phyloP scores from a whole-genome alignment of 208 protist species.

The Zelonia costaricensis region DNA sequence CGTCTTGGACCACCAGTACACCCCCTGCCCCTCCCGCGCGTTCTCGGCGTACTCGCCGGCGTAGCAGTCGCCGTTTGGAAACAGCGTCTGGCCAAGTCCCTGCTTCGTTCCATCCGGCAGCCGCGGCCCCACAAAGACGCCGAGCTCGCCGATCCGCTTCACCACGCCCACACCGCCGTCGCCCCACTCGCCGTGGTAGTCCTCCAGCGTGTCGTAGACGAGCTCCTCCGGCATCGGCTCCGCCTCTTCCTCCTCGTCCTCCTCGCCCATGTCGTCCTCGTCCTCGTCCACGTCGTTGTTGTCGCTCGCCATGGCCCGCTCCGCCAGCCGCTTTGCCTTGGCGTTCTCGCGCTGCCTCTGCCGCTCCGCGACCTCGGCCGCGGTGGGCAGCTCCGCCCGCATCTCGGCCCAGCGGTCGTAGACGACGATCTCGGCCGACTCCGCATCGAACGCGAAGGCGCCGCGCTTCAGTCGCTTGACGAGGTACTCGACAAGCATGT shows the following conservation, averaged over 20 bases:
- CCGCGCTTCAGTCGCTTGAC: conserved; percentile 73
- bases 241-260: conserved; percentile 77
- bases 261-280: conserved; percentile 65
- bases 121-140: conserved; percentile 76
- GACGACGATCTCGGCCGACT: conserved; percentile 69
- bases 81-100: conserved; percentile 85
- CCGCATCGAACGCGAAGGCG: conserved; percentile 81
- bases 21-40: conserved; percentile 68
- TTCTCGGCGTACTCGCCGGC: conserved; percentile 83
- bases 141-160: conserved; percentile 90
- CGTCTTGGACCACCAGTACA: conserved; percentile 77
- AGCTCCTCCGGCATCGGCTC: conserved; percentile 84
- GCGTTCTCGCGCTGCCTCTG: conserved; percentile 71
- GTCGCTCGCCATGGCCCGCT: conserved; percentile 29
- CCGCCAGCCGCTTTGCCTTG: conserved; percentile 57
- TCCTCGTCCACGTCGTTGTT: conserved; percentile 27
- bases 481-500: conserved; percentile 85
- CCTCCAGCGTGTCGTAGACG: conserved; percentile 77
- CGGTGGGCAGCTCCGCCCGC: conserved; percentile 69
- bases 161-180: conserved; percentile 70
- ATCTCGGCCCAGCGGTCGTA: conserved; percentile 89
- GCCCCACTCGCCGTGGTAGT: conserved; percentile 88
- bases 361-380: conserved; percentile 70
- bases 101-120: conserved; percentile 82
- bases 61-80: conserved; percentile 87